These are phyloP conservation scores for Cadophora luteo-olivacea DNA, from an alignment of 2,329 filamentous ascomycete species.

Conservation along the genomic window DNA sequence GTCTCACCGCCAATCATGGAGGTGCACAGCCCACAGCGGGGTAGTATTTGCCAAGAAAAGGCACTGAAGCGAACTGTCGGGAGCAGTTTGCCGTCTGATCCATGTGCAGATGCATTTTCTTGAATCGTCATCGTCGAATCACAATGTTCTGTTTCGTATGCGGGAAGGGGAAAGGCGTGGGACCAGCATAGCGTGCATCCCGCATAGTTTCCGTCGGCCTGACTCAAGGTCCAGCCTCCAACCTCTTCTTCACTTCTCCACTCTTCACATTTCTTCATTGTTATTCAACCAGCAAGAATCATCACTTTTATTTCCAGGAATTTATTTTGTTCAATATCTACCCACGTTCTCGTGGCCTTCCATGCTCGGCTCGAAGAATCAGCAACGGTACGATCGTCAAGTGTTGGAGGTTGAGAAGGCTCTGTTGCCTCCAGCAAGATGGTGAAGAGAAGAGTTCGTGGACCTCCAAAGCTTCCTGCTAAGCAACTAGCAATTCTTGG, in stretches of 20 bases:
- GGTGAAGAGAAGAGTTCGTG: conserved; percentile 41
- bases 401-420: conserved; percentile 29
- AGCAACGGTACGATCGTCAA: conserved; percentile 25
- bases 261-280: conserved; percentile 3
- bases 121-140: conserved; percentile 5
- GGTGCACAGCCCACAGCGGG: conserved; percentile 9
- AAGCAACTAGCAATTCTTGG: conserved; percentile 81
- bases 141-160: conserved; percentile 4
- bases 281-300: not conserved
- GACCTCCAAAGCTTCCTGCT: conserved; percentile 69
- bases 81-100: conserved; percentile 17
- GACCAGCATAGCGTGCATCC: not conserved
- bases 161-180: conserved; percentile 2
- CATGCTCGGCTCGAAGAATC: conserved; percentile 27
- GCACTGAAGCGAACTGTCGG: conserved; percentile 16
- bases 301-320: not conserved
- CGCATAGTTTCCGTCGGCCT: not conserved
- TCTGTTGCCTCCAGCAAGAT: conserved; percentile 30
- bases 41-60: conserved; percentile 18
- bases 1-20: conserved; percentile 15
- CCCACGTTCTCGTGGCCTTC: conserved; percentile 27
- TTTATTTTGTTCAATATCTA: not conserved
- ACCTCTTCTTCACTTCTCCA: not conserved
- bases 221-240: conserved; percentile 4
- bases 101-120: conserved; percentile 16